Percentiles rank a stretch among this genome's conserved stretches.
Evolutionary conservation across 2,329 filamentous ascomycete genomes (phyloP).

Genomic region (Xylariaceae sp.): DNA sequence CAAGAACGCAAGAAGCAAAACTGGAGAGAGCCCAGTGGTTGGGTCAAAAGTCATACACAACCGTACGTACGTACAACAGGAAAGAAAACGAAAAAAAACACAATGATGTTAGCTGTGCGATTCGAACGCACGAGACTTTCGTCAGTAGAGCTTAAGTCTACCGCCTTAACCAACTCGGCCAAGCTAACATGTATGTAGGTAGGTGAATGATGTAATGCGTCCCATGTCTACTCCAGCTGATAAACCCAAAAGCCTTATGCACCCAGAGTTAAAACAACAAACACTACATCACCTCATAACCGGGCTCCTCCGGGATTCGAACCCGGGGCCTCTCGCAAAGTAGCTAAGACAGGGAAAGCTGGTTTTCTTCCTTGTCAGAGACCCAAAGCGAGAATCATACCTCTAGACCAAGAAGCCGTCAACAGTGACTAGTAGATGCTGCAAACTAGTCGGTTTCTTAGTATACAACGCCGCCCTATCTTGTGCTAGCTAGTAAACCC

Average conservation of each 20-base stretch:
- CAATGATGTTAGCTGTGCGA: neutral
- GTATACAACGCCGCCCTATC: no score
- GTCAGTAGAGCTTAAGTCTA: slow-evolving; percentile 2
- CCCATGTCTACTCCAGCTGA: neutral
- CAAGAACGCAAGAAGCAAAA: no score
- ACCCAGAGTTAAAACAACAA: neutral
- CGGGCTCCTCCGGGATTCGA: neutral
- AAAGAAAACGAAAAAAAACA: neutral
- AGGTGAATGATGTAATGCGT: neutral
- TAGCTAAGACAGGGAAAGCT: no score
- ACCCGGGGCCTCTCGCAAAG: neutral
- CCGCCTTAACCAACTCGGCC: slow-evolving; percentile 1
- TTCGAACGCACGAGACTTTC: slow-evolving; percentile 1
- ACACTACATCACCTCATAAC: no score
- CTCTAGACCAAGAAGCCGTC: slow-evolving; percentile 32
- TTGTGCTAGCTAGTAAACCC: no score
- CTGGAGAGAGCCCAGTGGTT: no score
- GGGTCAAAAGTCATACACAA: no score
- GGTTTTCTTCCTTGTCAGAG: neutral
- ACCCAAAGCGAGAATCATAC: slow-evolving; percentile 39
- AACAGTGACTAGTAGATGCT: no score
- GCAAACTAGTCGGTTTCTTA: no score
- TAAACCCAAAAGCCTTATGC: neutral
- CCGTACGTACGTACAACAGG: no score
- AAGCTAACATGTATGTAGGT: neutral